Evolutionary conservation across 768 basidiomycete genomes (phyloP).

Genomic region (Termitomyces sp.): DNA sequence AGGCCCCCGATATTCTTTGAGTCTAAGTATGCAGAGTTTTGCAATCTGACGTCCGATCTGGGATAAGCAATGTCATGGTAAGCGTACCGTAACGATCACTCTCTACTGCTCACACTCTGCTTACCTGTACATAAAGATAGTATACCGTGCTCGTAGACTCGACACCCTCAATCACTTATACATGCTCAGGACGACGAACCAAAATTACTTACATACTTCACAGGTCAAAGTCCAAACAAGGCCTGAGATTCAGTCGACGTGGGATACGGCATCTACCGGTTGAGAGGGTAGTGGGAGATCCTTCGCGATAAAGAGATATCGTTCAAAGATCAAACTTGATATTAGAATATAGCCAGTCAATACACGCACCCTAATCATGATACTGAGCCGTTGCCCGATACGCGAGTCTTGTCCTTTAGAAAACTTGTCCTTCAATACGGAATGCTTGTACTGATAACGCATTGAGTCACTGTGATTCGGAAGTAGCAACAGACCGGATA

Average conservation of each 20-base stretch:
- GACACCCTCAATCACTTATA: not conserved
- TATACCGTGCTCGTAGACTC: not conserved
- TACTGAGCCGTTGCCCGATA: conserved; percentile 68
- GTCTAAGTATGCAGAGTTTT: not conserved
- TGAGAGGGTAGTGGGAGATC: conserved; percentile 8
- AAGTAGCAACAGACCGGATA: not conserved
- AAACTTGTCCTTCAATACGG: conserved; percentile 40
- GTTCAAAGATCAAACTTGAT: not conserved
- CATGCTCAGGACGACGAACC: not conserved
- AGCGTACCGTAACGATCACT: not conserved
- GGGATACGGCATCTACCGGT: not conserved
- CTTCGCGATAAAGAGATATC: not conserved
- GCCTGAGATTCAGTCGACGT: not conserved
- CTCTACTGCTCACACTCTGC: not conserved
- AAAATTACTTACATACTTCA: not conserved
- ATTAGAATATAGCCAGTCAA: not conserved
- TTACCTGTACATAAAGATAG: no score
- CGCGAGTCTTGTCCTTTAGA: conserved; percentile 22
- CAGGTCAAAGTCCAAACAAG: not conserved
- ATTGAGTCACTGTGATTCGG: conserved; percentile 48
- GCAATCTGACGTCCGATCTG: not conserved
- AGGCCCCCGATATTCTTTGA: not conserved
- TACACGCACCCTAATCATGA: conserved; percentile 73
- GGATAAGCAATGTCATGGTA: not conserved
- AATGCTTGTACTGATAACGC: conserved; percentile 71